These are phyloP conservation scores for Suillus spraguei DNA, from an alignment of 768 basidiomycete genomes.

Conservation along the genomic window DNA sequence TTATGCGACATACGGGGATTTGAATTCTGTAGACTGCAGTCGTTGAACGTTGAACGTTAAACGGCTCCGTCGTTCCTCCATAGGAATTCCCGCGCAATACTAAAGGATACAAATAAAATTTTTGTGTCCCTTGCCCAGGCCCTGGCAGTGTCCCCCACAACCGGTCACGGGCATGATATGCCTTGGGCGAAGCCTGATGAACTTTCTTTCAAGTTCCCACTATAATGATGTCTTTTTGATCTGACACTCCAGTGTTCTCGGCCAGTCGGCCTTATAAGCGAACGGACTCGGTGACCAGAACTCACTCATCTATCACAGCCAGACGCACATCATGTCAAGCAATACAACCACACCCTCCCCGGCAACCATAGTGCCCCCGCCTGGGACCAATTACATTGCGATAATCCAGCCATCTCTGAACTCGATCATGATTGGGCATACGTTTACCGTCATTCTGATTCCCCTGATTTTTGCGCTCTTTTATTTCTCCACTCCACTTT, in stretches of 20 bases:
- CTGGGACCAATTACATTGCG: slow-evolving; percentile 10
- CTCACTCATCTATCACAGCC: background rate
- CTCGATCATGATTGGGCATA: slow-evolving; percentile 4
- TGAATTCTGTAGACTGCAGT: background rate
- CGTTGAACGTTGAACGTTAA: background rate
- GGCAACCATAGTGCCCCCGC: background rate
- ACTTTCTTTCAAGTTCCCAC: background rate
- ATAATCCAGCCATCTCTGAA: slow-evolving; percentile 9
- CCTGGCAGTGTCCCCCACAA: background rate
- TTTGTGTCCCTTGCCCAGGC: background rate
- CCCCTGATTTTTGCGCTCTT: slow-evolving; percentile 21
- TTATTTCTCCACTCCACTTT: slow-evolving; percentile 26
- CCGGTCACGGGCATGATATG: background rate
- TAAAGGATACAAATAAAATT: background rate
- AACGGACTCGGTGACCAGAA: background rate
- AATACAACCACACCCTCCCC: background rate
- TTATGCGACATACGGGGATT: background rate
- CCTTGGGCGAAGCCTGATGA: background rate
- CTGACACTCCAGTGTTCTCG: background rate
- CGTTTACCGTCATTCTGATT: background rate
- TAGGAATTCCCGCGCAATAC: background rate
- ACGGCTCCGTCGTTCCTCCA: background rate
- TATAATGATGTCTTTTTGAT: background rate
- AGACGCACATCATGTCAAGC: background rate
- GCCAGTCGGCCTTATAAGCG: background rate